phyloP scores from a whole-genome alignment of 257 asterid genomes.

The Lithospermum erythrorhizon region DNA sequence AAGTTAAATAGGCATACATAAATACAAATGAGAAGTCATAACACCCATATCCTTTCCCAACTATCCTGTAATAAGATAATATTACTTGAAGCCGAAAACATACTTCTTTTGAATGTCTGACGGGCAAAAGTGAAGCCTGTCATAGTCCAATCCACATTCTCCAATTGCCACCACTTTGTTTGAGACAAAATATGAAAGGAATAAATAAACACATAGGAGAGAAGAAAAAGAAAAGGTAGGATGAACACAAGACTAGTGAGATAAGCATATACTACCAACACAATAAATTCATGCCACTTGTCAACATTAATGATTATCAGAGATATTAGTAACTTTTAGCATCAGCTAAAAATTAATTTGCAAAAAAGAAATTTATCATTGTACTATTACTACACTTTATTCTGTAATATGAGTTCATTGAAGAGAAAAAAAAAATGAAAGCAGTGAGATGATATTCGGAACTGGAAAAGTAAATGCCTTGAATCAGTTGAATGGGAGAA shows the following conservation, averaged over 20 bases:
- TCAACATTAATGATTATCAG: too few relatives aligned
- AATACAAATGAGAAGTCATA: conserved; percentile 4
- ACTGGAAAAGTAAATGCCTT: not conserved
- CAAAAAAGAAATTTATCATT: not conserved
- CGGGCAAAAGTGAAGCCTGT: conserved; percentile 85
- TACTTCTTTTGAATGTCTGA: conserved; percentile 81
- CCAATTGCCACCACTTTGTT: conserved; percentile 98
- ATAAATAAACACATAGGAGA: not conserved
- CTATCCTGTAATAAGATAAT: not conserved
- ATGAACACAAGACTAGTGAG: too few relatives aligned
- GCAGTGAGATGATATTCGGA: not conserved
- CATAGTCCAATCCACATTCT: conserved; percentile 97
- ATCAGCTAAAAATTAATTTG: not conserved
- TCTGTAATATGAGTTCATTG: too few relatives aligned
- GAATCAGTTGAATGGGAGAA: not conserved
- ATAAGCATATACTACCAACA: not conserved
- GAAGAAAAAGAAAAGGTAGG: not conserved
- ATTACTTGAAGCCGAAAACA: conserved; percentile 9
- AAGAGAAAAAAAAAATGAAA: not conserved
- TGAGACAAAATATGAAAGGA: conserved; percentile 18
- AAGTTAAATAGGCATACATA: not conserved
- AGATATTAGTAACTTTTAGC: too few relatives aligned
- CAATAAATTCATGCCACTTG: not conserved
- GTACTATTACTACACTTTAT: too few relatives aligned
- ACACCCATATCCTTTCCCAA: not conserved